Evolutionary conservation across 1,284 basidiomycete genomes (phyloP), one percentile per base, ranked within the genome.

Genomic region (Apiotrichum porosum): DNA sequence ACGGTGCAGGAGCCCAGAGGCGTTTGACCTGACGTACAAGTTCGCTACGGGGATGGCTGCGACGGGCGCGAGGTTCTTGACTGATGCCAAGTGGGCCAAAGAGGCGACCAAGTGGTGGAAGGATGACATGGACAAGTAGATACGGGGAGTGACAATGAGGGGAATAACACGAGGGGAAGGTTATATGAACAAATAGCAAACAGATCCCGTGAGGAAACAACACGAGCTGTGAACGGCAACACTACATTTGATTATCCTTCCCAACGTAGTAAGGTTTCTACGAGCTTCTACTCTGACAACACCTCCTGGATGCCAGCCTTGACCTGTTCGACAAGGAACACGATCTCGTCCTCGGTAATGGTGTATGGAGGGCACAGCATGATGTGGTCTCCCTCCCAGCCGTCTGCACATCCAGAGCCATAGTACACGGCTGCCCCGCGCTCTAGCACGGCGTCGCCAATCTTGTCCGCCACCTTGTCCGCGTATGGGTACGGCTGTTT

Each of bases 11-110:
- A 46, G 42, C 3, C 40, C 47, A 12, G 49, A 55, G 47, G 63
- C 60, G 17, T 60, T 72, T 61, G 41, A 52, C 17, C 48, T 56
- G 17, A 56, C 62, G 2, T 61, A 60, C 30, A 61, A 71, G 47
- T 68, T 63, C 8, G 57, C 68, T 3, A 56, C 55, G 9, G 72
- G 58, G 5, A 66, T 75, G 35, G 65, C 69, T 6, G 57, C 67
- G 3, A 57, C 64, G 1, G 71, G 58, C 2, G 67, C 64, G 6
- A 60, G 65, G 26, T 62, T 73, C 31, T 26, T 73, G 2, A 51
- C 56, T 0, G 72, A 75, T 31, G 53, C 60, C 22, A 52, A 58
- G 22, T 74, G 62, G 45, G 58, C 66, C 1, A 53, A 62, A 22
- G 56, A 62, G 24, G 57, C 59, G 17, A 56, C 49, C 43, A 51